Percentiles rank a stretch among this genome's conserved stretches.
Conservation (phyloP, 352 stramenopile species). For the Phytophthora aleatoria region DNA sequence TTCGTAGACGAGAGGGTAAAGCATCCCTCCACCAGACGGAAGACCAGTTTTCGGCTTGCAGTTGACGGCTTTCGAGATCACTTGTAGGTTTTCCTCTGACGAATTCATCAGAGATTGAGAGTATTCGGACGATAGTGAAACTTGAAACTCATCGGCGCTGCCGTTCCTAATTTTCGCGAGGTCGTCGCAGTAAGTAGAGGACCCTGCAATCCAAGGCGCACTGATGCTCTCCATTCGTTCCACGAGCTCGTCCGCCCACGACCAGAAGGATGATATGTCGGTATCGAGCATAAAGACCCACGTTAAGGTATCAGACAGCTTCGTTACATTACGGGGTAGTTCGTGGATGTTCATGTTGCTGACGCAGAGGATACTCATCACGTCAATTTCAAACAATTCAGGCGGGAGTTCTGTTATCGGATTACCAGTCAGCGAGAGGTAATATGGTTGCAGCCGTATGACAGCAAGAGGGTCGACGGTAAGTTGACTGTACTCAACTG, state of each 20-base stretch:
- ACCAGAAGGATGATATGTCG: constrained; percentile 11
- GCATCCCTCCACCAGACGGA: not conserved
- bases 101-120: constrained; percentile 18
- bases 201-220: constrained; percentile 16
- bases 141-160: constrained; percentile 5
- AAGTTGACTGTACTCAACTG: constrained; percentile 33
- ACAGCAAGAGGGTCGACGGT: constrained; percentile 16
- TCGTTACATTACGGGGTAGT: constrained; percentile 26
- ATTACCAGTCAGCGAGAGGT: constrained; percentile 34
- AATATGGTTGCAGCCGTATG: constrained; percentile 20
- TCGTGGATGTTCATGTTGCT: constrained; percentile 25
- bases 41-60: constrained; percentile 3
- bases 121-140: constrained; percentile 16
- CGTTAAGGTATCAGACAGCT: constrained; percentile 3
- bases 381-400: constrained; percentile 24
- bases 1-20: constrained; percentile 23
- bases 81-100: constrained; percentile 9
- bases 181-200: constrained; percentile 18
- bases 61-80: constrained; percentile 3
- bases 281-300: constrained; percentile 14
- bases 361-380: constrained; percentile 20
- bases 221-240: constrained; percentile 5
- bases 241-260: constrained; percentile 4
- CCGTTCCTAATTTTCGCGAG: constrained; percentile 22
- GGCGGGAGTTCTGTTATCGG: constrained; percentile 29